phyloP scores from a whole-genome alignment of 345 rosid genomes.

The Ceriops decandra region DNA sequence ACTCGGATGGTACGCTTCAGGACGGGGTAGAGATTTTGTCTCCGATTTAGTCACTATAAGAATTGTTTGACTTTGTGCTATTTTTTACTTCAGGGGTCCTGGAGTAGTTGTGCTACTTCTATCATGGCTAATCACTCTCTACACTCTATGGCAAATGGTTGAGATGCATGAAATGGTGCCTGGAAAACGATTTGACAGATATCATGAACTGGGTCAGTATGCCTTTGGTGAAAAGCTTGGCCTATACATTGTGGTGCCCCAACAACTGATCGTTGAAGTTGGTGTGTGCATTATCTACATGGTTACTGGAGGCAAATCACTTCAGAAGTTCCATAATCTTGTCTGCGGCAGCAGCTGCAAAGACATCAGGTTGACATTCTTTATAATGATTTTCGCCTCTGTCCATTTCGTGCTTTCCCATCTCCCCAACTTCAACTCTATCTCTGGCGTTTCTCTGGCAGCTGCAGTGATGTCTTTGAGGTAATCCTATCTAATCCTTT shows the following conservation, averaged over 20 bases:
- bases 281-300: conserved; percentile 65
- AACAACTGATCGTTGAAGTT: conserved; percentile 69
- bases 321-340: conserved; percentile 53
- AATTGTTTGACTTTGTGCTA: too few species aligned
- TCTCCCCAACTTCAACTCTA: conserved; percentile 82
- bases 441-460: conserved; percentile 64
- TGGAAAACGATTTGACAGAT: conserved; percentile 65
- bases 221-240: conserved; percentile 82
- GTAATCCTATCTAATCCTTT: conserved; percentile 13
- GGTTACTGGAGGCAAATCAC: conserved; percentile 73
- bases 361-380: conserved; percentile 46
- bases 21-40: background rate
- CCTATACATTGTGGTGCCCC: conserved; percentile 74
- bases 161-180: conserved; percentile 92
- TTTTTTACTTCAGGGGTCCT: conserved; percentile 56
- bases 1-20: conserved; percentile 61
- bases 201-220: conserved; percentile 77
- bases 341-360: conserved; percentile 40
- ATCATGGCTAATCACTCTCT: conserved; percentile 72
- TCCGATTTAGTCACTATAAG: too few species aligned
- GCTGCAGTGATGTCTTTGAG: conserved; percentile 86
- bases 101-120: conserved; percentile 53
- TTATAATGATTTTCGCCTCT: conserved; percentile 69
- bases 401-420: conserved; percentile 67
- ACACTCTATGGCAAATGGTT: conserved; percentile 88